These are phyloP conservation scores for Alternaria rosae DNA, from an alignment of 2,329 filamentous ascomycete species.

Conservation along the genomic window DNA sequence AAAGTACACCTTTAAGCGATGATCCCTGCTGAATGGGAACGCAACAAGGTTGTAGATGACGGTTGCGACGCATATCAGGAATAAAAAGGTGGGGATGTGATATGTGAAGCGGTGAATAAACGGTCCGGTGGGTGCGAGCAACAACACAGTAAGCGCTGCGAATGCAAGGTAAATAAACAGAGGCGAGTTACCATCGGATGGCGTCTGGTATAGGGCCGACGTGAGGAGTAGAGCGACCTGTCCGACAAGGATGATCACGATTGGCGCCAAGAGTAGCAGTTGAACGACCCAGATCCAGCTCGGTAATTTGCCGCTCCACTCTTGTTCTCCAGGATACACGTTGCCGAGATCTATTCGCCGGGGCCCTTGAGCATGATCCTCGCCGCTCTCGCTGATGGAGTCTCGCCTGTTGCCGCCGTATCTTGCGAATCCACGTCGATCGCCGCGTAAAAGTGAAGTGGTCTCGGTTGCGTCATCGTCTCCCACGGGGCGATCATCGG, in stretches of 20 bases:
- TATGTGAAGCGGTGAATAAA: slow-evolving; percentile 87
- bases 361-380: slow-evolving; percentile 44
- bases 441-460: slow-evolving; percentile 63
- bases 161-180: slow-evolving; percentile 76
- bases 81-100: slow-evolving; percentile 79
- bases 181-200: slow-evolving; percentile 78
- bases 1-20: slow-evolving; percentile 87
- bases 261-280: slow-evolving; percentile 79
- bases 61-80: slow-evolving; percentile 76
- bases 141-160: slow-evolving; percentile 70
- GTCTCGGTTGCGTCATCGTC: slow-evolving; percentile 61
- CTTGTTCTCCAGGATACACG: slow-evolving; percentile 75
- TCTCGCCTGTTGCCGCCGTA: slow-evolving; percentile 54
- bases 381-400: slow-evolving; percentile 46
- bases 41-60: slow-evolving; percentile 84
- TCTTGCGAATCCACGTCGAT: slow-evolving; percentile 64
- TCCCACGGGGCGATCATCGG: slow-evolving; percentile 39
- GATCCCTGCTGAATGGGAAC: slow-evolving; percentile 84
- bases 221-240: slow-evolving; percentile 78
- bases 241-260: slow-evolving; percentile 77
- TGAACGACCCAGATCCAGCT: slow-evolving; percentile 89
- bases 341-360: slow-evolving; percentile 44
- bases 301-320: slow-evolving; percentile 81
- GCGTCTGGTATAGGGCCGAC: slow-evolving; percentile 78
- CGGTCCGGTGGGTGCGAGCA: slow-evolving; percentile 79